These are phyloP conservation scores for Neurospora sp. DNA, from an alignment of 495 filamentous ascomycete species.

Conservation along the genomic window DNA sequence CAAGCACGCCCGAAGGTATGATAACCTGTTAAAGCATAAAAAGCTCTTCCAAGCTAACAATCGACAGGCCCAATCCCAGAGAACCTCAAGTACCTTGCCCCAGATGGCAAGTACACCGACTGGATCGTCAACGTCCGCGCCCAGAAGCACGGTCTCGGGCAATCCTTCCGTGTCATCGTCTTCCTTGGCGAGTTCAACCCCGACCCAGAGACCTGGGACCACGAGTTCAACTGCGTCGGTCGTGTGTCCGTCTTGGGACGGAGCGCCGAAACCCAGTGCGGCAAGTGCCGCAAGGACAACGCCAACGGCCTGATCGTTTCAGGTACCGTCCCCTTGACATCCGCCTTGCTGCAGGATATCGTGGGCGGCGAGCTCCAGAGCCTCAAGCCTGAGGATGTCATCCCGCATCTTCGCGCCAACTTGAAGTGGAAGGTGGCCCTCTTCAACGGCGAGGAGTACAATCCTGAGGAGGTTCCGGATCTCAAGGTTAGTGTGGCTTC, in stretches of 20 bases:
- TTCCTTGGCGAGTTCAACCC: conserved; percentile 29
- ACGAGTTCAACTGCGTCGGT: conserved; percentile 28
- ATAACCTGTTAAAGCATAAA: background rate
- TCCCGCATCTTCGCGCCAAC: conserved; percentile 24
- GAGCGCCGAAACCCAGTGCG: conserved; percentile 19
- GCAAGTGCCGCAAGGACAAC: conserved; percentile 23
- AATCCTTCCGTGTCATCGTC: conserved; percentile 30
- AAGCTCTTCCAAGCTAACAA: background rate
- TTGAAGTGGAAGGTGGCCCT: conserved; percentile 27
- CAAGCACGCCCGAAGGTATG: background rate
- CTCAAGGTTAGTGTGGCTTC: conserved; percentile 26
- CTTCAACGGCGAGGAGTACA: conserved; percentile 23
- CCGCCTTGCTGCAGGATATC: conserved; percentile 29
- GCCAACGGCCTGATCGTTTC: conserved; percentile 22
- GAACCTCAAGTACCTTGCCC: conserved; percentile 17
- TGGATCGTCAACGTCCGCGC: conserved; percentile 33
- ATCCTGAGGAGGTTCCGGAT: conserved; percentile 19
- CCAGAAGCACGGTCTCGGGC: conserved; percentile 29
- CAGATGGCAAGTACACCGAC: conserved; percentile 29
- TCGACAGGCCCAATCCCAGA: conserved; percentile 11
- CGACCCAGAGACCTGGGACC: conserved; percentile 19
- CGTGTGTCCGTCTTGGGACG: conserved; percentile 30
- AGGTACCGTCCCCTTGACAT: conserved; percentile 32
- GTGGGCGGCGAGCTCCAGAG: conserved; percentile 16
- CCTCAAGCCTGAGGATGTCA: conserved; percentile 23